Conservation (phyloP, 192 early-diverging fungal species). For the Coemansia sp. region DNA sequence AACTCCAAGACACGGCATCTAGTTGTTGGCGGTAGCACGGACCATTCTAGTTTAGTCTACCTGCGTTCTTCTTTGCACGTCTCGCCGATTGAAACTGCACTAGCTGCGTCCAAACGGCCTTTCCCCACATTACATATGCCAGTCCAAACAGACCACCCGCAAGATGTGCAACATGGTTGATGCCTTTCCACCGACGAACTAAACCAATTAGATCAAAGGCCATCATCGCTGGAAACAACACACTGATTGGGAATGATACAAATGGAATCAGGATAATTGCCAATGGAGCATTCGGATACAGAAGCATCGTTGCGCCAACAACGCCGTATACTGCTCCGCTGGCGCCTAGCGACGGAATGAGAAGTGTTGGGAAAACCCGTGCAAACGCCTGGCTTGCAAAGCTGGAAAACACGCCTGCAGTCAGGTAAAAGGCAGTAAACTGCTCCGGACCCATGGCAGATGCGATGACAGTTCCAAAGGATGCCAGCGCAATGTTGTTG, state of each 20-base stretch:
- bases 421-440: slow-evolving; percentile 79
- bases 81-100: not conserved
- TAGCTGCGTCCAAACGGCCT: slow-evolving; percentile 14
- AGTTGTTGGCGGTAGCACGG: not conserved
- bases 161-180: slow-evolving; percentile 78
- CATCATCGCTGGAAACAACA: slow-evolving; percentile 72
- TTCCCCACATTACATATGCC: slow-evolving; percentile 59
- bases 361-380: slow-evolving; percentile 42
- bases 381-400: slow-evolving; percentile 64
- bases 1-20: not conserved
- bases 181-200: slow-evolving; percentile 66
- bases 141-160: slow-evolving; percentile 67
- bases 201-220: slow-evolving; percentile 71
- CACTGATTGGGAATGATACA: slow-evolving; percentile 56
- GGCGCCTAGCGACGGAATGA: slow-evolving; percentile 76
- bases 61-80: not conserved
- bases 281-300: slow-evolving; percentile 61
- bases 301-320: slow-evolving; percentile 59
- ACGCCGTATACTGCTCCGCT: slow-evolving; percentile 79
- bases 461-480: slow-evolving; percentile 61
- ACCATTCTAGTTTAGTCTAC: not conserved
- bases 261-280: slow-evolving; percentile 66
- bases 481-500: slow-evolving; percentile 78
- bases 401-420: slow-evolving; percentile 66
- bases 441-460: slow-evolving; percentile 62